phyloP scores from a whole-genome alignment of 768 basidiomycete genomes.

The Mycena sanguinolenta region DNA sequence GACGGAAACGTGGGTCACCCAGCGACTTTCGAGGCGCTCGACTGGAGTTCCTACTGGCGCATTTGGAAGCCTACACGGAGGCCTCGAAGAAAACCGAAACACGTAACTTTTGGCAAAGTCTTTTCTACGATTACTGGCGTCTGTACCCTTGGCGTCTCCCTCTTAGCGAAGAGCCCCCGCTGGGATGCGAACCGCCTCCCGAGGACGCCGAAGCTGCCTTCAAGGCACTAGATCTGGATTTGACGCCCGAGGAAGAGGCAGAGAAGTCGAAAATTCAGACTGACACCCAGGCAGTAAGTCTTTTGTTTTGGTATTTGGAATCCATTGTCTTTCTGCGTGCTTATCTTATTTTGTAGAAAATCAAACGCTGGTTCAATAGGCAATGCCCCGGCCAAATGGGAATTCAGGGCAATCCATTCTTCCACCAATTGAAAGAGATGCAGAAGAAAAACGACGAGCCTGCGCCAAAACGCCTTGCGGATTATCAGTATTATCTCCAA shows the following conservation, averaged over 20 bases:
- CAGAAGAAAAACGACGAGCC: no score
- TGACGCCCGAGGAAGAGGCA: not conserved
- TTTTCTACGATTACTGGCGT: conserved; percentile 17
- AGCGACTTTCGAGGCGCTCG: no score
- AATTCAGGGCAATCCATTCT: not conserved
- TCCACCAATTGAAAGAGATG: not conserved
- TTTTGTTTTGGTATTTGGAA: not conserved
- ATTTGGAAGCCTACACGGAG: no score
- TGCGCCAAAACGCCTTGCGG: no score
- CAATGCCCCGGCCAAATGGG: not conserved
- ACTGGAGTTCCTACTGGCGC: no score
- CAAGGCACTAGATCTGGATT: conserved; percentile 2
- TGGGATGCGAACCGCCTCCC: not conserved
- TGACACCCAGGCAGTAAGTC: not conserved
- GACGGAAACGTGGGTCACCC: no score
- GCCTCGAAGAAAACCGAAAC: no score
- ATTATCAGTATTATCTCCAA: conserved; percentile 2
- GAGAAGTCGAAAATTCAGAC: not conserved
- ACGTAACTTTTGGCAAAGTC: no score
- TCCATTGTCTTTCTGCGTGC: not conserved
- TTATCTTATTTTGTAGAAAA: not conserved
- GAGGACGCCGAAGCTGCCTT: not conserved
- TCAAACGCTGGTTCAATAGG: conserved; percentile 2
- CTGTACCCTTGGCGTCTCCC: conserved; percentile 2
- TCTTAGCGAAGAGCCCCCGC: not conserved